Evolutionary conservation across 768 basidiomycete genomes (phyloP).

Genomic region (Termitomyces bulborhizus): DNA sequence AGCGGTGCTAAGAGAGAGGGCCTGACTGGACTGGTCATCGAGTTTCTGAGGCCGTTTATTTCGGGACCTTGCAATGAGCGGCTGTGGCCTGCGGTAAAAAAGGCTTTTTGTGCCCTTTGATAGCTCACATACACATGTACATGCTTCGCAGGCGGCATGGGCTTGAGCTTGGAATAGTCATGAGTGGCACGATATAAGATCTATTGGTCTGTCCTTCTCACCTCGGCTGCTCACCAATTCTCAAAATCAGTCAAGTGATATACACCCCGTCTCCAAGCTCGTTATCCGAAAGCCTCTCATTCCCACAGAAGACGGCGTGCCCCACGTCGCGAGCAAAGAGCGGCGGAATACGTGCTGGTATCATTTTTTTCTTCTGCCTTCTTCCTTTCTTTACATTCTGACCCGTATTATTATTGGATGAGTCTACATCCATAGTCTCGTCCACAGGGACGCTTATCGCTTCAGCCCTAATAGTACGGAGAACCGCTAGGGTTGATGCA

Average conservation of each 20-base stretch:
- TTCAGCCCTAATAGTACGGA: neutral
- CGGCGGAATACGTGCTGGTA: conserved; percentile 40
- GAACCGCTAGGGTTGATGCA: neutral
- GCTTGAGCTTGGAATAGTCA: neutral
- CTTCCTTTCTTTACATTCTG: neutral
- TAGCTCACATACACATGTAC: neutral
- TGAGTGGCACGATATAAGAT: neutral
- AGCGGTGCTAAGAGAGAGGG: neutral
- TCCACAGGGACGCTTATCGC: neutral
- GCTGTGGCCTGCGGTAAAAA: neutral
- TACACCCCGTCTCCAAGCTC: conserved; percentile 20
- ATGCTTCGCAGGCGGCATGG: neutral
- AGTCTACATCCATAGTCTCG: neutral
- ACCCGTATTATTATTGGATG: neutral
- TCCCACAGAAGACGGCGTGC: conserved; percentile 64
- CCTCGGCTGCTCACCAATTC: neutral
- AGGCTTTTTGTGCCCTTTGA: neutral
- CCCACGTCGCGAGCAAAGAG: conserved; percentile 59
- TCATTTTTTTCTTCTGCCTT: conserved; percentile 12
- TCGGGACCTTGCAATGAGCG: neutral
- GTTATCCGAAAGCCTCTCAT: conserved; percentile 32
- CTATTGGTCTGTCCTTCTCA: neutral
- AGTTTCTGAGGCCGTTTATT: neutral
- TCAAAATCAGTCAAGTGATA: conserved; percentile 14
- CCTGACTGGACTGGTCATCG: neutral